phyloP scores from a whole-genome alignment of 257 asterid species.

The Solanum bulbocastanum region DNA sequence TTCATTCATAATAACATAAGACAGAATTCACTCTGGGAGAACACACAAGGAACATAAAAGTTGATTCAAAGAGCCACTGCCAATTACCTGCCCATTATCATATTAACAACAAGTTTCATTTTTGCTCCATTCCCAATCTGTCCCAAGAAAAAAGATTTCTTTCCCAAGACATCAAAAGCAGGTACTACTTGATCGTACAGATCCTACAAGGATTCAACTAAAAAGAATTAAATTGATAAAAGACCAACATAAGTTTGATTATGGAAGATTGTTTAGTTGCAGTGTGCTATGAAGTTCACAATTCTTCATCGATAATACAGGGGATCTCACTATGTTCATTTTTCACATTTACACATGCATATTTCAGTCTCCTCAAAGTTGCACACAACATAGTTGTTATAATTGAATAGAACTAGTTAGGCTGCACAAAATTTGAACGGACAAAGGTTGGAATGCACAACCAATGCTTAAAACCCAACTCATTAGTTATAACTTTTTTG shows the following conservation, averaged over 20 bases:
- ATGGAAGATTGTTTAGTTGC: background rate
- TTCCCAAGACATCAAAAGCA: conserved; percentile 83
- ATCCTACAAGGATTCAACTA: conserved; percentile 26
- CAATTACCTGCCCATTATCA: conserved; percentile 94
- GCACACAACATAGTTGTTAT: background rate
- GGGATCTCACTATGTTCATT: background rate
- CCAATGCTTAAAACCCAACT: background rate
- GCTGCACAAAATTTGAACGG: background rate
- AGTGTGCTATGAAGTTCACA: background rate
- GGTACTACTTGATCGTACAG: conserved; percentile 62
- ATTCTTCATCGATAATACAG: background rate
- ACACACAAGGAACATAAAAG: background rate
- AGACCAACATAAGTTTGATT: conserved; percentile 1
- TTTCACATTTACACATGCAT: background rate
- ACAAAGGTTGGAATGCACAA: background rate
- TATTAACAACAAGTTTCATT: conserved; percentile 97
- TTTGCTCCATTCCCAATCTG: conserved; percentile 90
- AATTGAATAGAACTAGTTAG: background rate
- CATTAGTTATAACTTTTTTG: background rate
- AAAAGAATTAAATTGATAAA: background rate
- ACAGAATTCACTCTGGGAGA: background rate
- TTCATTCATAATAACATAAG: background rate
- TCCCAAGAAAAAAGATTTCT: conserved; percentile 80
- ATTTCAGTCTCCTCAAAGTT: background rate
- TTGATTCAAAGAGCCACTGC: background rate